Percentiles rank a stretch among this genome's conserved stretches.
phyloP scores from a whole-genome alignment of 1,284 basidiomycete genomes.

The Puccinia sorghi region DNA sequence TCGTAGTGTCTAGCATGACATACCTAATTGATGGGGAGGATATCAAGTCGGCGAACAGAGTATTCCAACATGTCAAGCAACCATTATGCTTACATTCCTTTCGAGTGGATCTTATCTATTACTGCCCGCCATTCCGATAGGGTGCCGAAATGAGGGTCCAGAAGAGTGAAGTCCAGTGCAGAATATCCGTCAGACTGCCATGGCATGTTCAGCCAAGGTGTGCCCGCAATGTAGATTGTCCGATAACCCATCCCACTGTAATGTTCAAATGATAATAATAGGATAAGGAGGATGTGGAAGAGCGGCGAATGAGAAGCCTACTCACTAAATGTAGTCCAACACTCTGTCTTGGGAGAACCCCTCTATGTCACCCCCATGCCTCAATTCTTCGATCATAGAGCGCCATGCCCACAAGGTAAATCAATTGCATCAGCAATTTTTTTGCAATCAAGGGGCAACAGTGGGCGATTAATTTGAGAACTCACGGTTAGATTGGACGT shows the following conservation, averaged over 20 bases:
- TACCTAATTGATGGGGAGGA: slow-evolving; percentile 60
- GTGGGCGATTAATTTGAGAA: neutral
- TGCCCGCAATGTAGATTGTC: slow-evolving; percentile 83
- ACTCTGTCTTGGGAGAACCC: slow-evolving; percentile 67
- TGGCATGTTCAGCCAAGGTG: slow-evolving; percentile 83
- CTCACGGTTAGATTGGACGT: slow-evolving; percentile 61
- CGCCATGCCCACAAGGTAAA: neutral
- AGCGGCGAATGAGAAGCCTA: neutral
- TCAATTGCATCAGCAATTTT: neutral
- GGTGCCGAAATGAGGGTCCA: slow-evolving; percentile 86
- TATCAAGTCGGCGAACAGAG: neutral
- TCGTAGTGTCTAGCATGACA: slow-evolving; percentile 85
- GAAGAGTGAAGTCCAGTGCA: slow-evolving; percentile 79
- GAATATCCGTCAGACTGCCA: slow-evolving; percentile 97
- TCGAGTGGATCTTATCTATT: slow-evolving; percentile 73
- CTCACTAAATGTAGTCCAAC: slow-evolving; percentile 77
- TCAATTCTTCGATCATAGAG: slow-evolving; percentile 65
- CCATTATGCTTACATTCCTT: slow-evolving; percentile 65
- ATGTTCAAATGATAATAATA: neutral
- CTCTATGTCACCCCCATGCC: slow-evolving; percentile 79
- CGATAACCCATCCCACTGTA: slow-evolving; percentile 72
- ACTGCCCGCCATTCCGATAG: slow-evolving; percentile 73
- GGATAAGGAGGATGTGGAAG: neutral
- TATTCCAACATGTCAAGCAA: neutral
- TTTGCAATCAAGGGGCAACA: neutral